These are phyloP conservation scores for Pachyrhizus erosus DNA, from an alignment of 306 rosid genomes.

Conservation along the genomic window DNA sequence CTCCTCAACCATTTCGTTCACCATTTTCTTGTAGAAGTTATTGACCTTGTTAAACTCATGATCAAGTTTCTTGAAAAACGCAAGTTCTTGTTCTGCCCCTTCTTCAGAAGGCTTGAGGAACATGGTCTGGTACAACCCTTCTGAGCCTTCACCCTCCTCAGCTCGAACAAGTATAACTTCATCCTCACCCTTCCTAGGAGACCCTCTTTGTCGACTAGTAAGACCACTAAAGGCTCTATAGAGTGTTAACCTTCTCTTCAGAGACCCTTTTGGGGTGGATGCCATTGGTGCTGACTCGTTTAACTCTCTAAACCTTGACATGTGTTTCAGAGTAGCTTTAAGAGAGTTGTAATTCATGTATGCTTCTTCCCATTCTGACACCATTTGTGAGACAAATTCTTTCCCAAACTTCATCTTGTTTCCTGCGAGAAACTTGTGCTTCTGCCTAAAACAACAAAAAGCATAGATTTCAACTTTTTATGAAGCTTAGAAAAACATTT, in stretches of 20 bases:
- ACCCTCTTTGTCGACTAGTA: constrained; percentile 43
- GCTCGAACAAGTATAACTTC: constrained; percentile 62
- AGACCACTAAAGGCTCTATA: constrained; percentile 82
- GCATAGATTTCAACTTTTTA: constrained; percentile 7
- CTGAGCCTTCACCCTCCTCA: constrained; percentile 42
- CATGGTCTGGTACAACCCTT: constrained; percentile 54
- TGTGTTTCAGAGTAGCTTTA: constrained; percentile 54
- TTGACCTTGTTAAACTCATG: constrained; percentile 77
- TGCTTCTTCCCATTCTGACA: constrained; percentile 82
- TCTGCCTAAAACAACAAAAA: background rate
- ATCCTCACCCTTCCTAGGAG: constrained; percentile 55
- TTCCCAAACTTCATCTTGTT: constrained; percentile 79
- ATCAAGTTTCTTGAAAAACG: constrained; percentile 70
- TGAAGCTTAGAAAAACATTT: background rate
- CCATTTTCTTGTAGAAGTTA: constrained; percentile 59
- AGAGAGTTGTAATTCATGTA: constrained; percentile 73
- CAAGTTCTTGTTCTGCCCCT: constrained; percentile 61
- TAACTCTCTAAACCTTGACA: constrained; percentile 34
- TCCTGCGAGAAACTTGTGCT: background rate
- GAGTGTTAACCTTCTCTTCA: constrained; percentile 61
- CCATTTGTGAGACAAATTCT: constrained; percentile 72
- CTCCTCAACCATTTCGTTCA: constrained; percentile 60
- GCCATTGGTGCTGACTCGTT: constrained; percentile 45
- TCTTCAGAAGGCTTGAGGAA: constrained; percentile 56
- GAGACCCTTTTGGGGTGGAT: constrained; percentile 51